Evolutionary conservation across 495 filamentous ascomycete genomes (phyloP).

Genomic region (Chaetomium fimeti): DNA sequence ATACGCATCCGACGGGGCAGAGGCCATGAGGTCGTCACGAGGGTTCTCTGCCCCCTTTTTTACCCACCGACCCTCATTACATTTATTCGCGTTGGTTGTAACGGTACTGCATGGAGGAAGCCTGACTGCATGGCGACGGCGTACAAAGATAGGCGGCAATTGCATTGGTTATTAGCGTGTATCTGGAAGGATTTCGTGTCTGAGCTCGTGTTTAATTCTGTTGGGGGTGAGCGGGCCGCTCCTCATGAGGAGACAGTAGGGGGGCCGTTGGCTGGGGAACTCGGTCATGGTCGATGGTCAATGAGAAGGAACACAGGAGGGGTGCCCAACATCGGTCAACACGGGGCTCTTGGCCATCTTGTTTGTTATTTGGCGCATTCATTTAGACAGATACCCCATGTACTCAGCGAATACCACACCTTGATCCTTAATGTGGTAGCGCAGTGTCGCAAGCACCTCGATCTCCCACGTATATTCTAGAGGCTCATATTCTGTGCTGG

Average conservation of each 20-base stretch:
- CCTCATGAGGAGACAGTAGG: not conserved
- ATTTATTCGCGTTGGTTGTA: not conserved
- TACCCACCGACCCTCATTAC: too few species aligned
- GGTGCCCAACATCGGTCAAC: not conserved
- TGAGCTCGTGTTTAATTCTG: too few species aligned
- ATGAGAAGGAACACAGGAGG: not conserved
- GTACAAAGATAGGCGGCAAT: conserved; percentile 15
- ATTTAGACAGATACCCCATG: not conserved
- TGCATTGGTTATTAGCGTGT: not conserved
- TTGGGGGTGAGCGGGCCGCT: not conserved
- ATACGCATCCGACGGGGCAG: conserved; percentile 1
- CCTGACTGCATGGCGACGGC: conserved; percentile 22
- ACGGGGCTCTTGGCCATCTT: not conserved
- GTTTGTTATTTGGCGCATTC: not conserved
- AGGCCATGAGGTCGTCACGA: not conserved
- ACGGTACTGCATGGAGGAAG: conserved; percentile 6
- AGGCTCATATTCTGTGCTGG: not conserved
- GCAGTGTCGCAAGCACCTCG: not conserved
- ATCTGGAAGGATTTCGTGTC: not conserved
- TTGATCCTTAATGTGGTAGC: not conserved
- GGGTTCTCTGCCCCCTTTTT: not conserved
- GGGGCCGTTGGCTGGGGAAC: not conserved
- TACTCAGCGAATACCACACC: not conserved
- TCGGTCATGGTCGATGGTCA: not conserved
- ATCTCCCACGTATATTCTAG: not conserved